These are phyloP conservation scores for Torulaspora maleeae DNA, from an alignment of 805 yeast species.

Conservation along the genomic window DNA sequence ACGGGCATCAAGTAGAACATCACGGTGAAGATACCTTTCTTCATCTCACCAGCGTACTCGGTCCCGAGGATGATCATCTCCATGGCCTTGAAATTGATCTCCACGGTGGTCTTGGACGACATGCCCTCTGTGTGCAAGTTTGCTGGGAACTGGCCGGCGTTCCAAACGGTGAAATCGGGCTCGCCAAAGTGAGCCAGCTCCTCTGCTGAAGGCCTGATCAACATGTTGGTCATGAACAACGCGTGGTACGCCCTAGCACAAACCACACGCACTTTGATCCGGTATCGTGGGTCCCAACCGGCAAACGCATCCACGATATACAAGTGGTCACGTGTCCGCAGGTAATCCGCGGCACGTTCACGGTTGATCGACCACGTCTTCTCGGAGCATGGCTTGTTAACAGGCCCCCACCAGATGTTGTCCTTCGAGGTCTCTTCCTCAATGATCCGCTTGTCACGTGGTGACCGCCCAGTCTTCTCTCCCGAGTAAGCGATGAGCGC, in stretches of 20 bases:
- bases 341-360: slow-evolving; percentile 93
- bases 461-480: slow-evolving; percentile 94
- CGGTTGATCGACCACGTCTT: slow-evolving; percentile 93
- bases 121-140: slow-evolving; percentile 93
- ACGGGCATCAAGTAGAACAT: slow-evolving; percentile 99
- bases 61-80: slow-evolving; percentile 99
- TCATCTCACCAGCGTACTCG: slow-evolving; percentile 99
- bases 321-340: slow-evolving; percentile 90
- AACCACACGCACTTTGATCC: slow-evolving; percentile 90
- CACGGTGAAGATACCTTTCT: slow-evolving; percentile 97
- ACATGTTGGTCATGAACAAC: slow-evolving; percentile 95
- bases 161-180: slow-evolving; percentile 97
- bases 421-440: slow-evolving; percentile 83
- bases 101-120: slow-evolving; percentile 94
- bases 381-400: slow-evolving; percentile 89
- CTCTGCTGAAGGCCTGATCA: slow-evolving; percentile 88
- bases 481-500: slow-evolving; percentile 96
- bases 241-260: slow-evolving; percentile 99
- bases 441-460: slow-evolving; percentile 95
- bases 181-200: slow-evolving; percentile 88
- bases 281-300: slow-evolving; percentile 98
- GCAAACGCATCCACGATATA: slow-evolving; percentile 96
- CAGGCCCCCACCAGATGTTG: slow-evolving; percentile 99
- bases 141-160: slow-evolving; percentile 98
- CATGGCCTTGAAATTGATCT: slow-evolving; percentile 94